These are phyloP conservation scores for Verticillium isaacii DNA, from an alignment of 2,329 filamentous ascomycete species.

Conservation along the genomic window DNA sequence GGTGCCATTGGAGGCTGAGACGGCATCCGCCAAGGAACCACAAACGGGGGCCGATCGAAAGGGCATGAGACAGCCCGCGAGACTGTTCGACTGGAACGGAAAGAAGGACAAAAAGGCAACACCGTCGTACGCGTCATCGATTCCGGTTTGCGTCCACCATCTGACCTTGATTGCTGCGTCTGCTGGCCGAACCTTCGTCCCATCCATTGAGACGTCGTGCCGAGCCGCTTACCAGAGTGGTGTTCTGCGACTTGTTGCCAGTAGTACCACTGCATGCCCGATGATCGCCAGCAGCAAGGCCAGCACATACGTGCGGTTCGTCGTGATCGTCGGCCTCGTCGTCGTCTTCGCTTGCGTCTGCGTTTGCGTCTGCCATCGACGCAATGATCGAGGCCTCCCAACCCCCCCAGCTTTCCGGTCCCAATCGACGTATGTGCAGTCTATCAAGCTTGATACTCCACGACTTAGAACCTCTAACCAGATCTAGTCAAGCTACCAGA, in stretches of 20 bases:
- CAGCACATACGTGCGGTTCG: neutral
- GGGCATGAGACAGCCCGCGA: neutral
- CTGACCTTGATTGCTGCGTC: neutral
- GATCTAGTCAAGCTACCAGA: neutral
- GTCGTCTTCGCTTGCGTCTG: neutral
- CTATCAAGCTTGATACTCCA: neutral
- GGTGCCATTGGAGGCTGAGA: neutral
- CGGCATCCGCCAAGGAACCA: neutral
- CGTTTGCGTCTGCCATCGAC: neutral
- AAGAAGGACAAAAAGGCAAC: neutral
- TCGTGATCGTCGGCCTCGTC: neutral
- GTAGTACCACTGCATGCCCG: neutral
- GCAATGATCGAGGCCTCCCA: neutral
- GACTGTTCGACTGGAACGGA: neutral
- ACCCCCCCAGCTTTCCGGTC: neutral
- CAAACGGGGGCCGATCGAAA: neutral
- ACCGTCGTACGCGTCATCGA: neutral
- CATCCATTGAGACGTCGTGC: neutral
- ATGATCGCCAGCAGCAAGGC: neutral
- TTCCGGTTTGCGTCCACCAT: neutral
- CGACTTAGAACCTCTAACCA: neutral
- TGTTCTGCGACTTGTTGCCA: neutral
- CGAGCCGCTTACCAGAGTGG: neutral
- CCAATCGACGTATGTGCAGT: neutral
- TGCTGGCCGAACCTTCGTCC: neutral